These are phyloP conservation scores for Tricholoma matsutake DNA, from an alignment of 768 basidiomycete species.

Conservation along the genomic window DNA sequence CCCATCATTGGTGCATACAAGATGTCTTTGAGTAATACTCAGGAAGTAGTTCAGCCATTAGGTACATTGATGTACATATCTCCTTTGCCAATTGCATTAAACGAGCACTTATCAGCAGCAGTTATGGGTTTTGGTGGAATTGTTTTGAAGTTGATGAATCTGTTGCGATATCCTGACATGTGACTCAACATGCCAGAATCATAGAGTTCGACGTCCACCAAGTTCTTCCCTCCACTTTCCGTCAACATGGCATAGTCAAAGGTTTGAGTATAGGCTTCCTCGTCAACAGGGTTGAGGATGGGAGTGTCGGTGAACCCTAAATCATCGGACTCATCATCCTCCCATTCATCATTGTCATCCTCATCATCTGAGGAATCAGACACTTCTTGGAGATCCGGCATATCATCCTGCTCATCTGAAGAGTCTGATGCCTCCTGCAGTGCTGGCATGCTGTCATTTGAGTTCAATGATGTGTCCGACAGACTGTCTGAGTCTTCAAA, in stretches of 20 bases:
- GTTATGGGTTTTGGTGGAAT: too few relatives aligned
- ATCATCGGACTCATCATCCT: too few relatives aligned
- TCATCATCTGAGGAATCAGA: too few relatives aligned
- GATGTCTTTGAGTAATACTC: conserved; percentile 8
- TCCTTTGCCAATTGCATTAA: conserved; percentile 19
- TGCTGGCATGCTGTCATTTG: too few relatives aligned
- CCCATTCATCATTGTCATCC: too few relatives aligned
- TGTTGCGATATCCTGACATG: conserved; percentile 7
- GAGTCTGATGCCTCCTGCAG: too few relatives aligned
- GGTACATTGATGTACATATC: conserved; percentile 16
- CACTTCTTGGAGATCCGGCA: too few relatives aligned
- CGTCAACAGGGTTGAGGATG: neutral
- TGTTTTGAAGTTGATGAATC: neutral
- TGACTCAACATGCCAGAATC: conserved; percentile 16
- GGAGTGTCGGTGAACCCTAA: neutral
- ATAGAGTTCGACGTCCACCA: conserved; percentile 13
- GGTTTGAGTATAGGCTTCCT: neutral
- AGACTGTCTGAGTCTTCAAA: neutral
- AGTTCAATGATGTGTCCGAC: neutral
- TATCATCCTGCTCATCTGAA: too few relatives aligned
- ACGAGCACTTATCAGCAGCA: conserved; percentile 21
- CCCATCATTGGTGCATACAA: neutral
- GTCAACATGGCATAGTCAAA: neutral
- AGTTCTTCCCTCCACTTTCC: neutral
- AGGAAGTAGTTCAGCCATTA: neutral